Evolutionary conservation across 257 asterid genomes (phyloP), one percentile per base, ranked within the genome.

Genomic region (Solanum pinnatisectum): DNA sequence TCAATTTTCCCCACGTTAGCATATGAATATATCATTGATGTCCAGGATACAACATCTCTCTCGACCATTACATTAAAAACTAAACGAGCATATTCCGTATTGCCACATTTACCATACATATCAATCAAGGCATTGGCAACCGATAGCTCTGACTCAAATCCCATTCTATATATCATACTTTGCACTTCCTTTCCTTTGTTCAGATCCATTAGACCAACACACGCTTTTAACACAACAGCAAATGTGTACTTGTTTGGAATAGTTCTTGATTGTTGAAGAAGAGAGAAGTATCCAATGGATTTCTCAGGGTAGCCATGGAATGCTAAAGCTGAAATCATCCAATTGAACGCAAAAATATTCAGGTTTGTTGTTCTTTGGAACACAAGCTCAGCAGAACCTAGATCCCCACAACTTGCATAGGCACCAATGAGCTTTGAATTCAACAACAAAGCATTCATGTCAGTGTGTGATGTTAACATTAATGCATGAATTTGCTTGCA

Each of bases 31-130:
- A 95, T 93, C 94, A 95, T 86, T 1, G 92, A 88, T 2, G 97
- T 95, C 96, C 96, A 93, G 5, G 97, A 88, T 8, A 92, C 94
- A 84, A 94, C 92, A 90, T 95, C 98, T 92, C 94, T 90, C 13
- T 76, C 79, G 83, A 85, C 4, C 96, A 95, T 95, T 90, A 12
- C 63, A 88, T 93, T 95, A 39, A 93, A 94, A 93, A 93, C 86
- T 15, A 81, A 60, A 23, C 92, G 88, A 22, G 95, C 97, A 89
- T 78, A 25, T 20, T 46, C 25, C 15, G 92, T 59, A 40, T 86
- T 40, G 83, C 93, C 83, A 83, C 94, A 92, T 87, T 95, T 95
- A 5, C 93, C 83, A 23, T 92, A 90, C 93, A 91, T 77, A 89
- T 92, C 93, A 16, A 94, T 86, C 91, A 93, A 92, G 85, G 91